A percentile compares a stretch with the other conserved stretches of the same genome.
Conservation (phyloP, 1,284 basidiomycete species). For the Ustilago tritici region DNA sequence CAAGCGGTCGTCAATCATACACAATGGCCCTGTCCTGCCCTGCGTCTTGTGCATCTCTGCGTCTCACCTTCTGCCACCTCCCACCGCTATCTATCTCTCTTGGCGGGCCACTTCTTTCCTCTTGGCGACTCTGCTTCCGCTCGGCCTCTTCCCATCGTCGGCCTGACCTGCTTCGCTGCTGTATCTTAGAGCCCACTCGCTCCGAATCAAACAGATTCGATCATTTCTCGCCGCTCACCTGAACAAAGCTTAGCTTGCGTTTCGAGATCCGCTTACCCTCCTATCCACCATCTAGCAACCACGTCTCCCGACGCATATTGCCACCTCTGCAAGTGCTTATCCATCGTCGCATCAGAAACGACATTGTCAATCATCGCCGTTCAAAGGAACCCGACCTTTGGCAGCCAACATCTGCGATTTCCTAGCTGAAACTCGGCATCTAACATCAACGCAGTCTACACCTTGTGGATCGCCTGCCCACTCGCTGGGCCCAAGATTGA, state of each 20-base stretch:
- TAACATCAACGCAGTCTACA: background rate
- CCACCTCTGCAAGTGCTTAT: background rate
- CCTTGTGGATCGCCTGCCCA: background rate
- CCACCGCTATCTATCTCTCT: background rate
- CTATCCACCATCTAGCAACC: background rate
- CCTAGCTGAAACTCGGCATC: background rate
- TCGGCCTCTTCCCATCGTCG: slow-evolving; percentile 1
- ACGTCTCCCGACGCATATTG: background rate
- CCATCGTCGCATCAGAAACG: background rate
- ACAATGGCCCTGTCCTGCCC: background rate
- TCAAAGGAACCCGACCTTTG: too few relatives aligned
- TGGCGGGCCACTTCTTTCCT: background rate
- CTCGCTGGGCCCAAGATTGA: background rate
- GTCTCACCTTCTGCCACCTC: background rate
- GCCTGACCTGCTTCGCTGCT: background rate
- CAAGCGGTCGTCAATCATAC: slow-evolving; percentile 18
- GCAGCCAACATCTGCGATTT: too few relatives aligned
- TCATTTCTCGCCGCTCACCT: background rate
- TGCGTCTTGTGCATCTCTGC: background rate
- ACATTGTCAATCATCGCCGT: background rate
- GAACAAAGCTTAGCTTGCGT: background rate
- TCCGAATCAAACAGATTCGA: background rate
- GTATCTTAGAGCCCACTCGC: background rate
- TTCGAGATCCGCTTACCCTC: slow-evolving; percentile 9
- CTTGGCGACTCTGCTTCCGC: slow-evolving; percentile 3